A percentile compares a stretch with the other conserved stretches of the same genome.
These are phyloP conservation scores for Cinnamomum chago DNA, from an alignment of 164 flowering plant genomes.

Conservation along the genomic window DNA sequence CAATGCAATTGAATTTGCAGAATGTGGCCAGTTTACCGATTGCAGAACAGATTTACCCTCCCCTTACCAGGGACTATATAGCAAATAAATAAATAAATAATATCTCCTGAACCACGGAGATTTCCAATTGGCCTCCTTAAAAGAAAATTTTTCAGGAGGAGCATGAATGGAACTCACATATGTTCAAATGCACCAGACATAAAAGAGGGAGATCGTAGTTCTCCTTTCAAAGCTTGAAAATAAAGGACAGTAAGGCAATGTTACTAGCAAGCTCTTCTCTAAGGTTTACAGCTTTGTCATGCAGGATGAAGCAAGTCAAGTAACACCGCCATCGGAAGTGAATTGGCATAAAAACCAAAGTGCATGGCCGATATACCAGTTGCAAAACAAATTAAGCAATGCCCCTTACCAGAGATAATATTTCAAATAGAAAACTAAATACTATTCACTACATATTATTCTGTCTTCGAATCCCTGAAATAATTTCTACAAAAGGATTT, in stretches of 20 bases:
- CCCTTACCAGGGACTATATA: no score
- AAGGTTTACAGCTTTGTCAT: conserved; percentile 35
- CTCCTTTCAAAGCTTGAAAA: conserved; percentile 51
- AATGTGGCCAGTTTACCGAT: no score
- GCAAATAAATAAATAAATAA: no score
- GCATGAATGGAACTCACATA: conserved; percentile 42
- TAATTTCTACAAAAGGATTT: not conserved
- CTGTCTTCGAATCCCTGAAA: conserved; percentile 15
- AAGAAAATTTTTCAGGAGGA: conserved; percentile 22
- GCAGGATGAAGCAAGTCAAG: conserved; percentile 31
- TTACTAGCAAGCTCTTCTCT: conserved; percentile 38
- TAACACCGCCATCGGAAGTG: conserved; percentile 26
- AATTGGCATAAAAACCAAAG: conserved; percentile 16
- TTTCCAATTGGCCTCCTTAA: no score
- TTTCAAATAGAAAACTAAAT: conserved; percentile 16
- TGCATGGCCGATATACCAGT: conserved; percentile 8
- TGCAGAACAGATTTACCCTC: no score
- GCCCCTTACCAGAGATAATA: conserved; percentile 43
- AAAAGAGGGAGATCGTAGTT: conserved; percentile 19
- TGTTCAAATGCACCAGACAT: conserved; percentile 52
- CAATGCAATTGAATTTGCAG: no score
- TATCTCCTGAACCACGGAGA: no score
- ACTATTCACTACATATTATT: conserved; percentile 22
- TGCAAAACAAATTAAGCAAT: conserved; percentile 14
- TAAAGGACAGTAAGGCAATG: conserved; percentile 31